Evolutionary conservation across 768 basidiomycete genomes (phyloP).

Genomic region (Russula foetens): DNA sequence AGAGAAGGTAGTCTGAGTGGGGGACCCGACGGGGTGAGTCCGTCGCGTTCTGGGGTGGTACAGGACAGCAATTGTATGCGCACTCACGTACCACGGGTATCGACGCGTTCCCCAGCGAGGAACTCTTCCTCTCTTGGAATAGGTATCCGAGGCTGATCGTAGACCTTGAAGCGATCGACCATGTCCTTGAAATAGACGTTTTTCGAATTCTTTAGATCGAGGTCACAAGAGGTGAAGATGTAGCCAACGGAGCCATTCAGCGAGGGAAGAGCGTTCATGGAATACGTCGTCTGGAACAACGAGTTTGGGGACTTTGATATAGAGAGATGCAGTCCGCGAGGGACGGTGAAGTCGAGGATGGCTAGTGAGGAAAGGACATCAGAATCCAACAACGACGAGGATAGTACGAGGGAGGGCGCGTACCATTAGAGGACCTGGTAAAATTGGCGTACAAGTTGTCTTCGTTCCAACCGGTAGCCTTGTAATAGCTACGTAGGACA

Average conservation of each 20-base stretch:
- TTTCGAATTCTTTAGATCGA: slow-evolving; percentile 61
- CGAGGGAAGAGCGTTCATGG: slow-evolving; percentile 88
- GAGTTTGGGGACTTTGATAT: slow-evolving; percentile 86
- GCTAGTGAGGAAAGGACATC: slow-evolving; percentile 36
- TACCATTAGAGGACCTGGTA: slow-evolving; percentile 84
- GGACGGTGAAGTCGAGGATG: slow-evolving; percentile 86
- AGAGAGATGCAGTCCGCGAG: slow-evolving; percentile 68
- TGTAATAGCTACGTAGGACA: slow-evolving; percentile 84
- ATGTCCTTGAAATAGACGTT: slow-evolving; percentile 81
- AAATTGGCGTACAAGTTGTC: slow-evolving; percentile 90
- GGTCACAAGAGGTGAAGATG: slow-evolving; percentile 82
- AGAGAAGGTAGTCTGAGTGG: slow-evolving; percentile 86
- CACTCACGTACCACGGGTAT: slow-evolving; percentile 54
- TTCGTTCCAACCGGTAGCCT: slow-evolving; percentile 93
- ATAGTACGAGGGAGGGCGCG: neutral
- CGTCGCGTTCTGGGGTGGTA: neutral
- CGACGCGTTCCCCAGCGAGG: slow-evolving; percentile 70
- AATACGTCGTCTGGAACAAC: slow-evolving; percentile 83
- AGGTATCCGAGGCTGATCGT: slow-evolving; percentile 72
- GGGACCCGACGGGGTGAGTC: neutral
- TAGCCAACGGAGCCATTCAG: slow-evolving; percentile 90
- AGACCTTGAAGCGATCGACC: slow-evolving; percentile 81
- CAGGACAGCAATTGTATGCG: neutral
- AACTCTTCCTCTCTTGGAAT: slow-evolving; percentile 74
- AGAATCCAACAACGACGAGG: neutral